Percentiles rank a stretch among this genome's conserved stretches.
Conservation (phyloP, 1,139 yeast species). For the Yamadazyma dushanensis region DNA sequence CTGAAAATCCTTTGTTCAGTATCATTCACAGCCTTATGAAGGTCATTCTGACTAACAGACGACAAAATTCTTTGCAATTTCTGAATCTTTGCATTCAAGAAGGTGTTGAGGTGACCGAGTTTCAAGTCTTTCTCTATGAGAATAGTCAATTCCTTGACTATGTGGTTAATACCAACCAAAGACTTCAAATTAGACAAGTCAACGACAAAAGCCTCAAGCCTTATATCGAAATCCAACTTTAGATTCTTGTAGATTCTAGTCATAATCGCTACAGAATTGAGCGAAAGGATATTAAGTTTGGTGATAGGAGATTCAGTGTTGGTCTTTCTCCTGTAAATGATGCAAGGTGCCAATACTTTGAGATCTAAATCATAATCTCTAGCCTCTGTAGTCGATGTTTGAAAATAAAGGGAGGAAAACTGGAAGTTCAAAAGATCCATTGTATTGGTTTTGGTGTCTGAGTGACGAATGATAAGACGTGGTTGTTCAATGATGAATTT, state of each 20-base stretch:
- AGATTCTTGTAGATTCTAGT: slow-evolving; percentile 33
- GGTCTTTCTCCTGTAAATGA: slow-evolving; percentile 31
- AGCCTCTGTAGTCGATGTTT: slow-evolving; percentile 32
- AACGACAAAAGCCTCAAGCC: slow-evolving; percentile 22
- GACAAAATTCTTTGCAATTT: slow-evolving; percentile 11
- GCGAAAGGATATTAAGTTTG: slow-evolving; percentile 21
- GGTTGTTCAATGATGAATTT: slow-evolving; percentile 48
- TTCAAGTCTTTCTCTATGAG: slow-evolving; percentile 28
- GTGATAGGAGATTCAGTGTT: slow-evolving; percentile 3
- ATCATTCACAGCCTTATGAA: background rate
- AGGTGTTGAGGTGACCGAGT: slow-evolving; percentile 30
- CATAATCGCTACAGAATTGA: slow-evolving; percentile 23
- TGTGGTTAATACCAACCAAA: slow-evolving; percentile 31
- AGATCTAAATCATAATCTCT: slow-evolving; percentile 39
- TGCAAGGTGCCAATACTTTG: slow-evolving; percentile 35
- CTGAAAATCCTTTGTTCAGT: slow-evolving; percentile 21
- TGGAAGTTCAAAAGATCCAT: slow-evolving; percentile 35
- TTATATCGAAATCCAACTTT: slow-evolving; percentile 24
- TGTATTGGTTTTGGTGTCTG: slow-evolving; percentile 19
- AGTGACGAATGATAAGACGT: slow-evolving; percentile 34
- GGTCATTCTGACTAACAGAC: background rate
- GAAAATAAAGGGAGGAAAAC: slow-evolving; percentile 40
- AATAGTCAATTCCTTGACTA: slow-evolving; percentile 28
- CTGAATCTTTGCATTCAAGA: slow-evolving; percentile 28
- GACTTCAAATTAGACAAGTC: slow-evolving; percentile 34